Base-by-base conservation (phyloP, 1,284 basidiomycete genomes). In the Rhodotorula sp. region DNA sequence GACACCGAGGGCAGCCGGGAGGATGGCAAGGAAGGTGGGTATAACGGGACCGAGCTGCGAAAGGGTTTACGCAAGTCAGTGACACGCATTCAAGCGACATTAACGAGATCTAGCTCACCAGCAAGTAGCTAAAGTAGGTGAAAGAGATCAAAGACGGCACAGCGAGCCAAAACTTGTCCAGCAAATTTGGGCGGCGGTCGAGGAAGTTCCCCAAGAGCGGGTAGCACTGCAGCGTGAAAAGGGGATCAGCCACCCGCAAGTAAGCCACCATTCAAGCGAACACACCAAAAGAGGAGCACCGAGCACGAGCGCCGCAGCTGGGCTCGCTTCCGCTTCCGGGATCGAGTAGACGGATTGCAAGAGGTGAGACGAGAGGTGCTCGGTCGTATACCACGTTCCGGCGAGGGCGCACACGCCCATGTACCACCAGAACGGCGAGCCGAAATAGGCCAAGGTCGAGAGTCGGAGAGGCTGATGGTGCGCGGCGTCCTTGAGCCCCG, bases 301-400 rank as follows among this genome's bases (percentile, higher is more conserved):
- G 5, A 70, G 49, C 6, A 71, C 34, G 3, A 70, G n/a, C 7
- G 68, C 66, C 6, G 74, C 71, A 5, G 65, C 34, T 14, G 51
- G 5, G 23, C 66, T 66, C 12, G 74, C 69, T 3, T 58, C 31
- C 5, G 47, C 12, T 18, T 67, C 52, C 6, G 57, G 20, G 12
- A 73, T 46, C 20, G 62, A 46, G 47, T 73, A 75, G 12, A 73
- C 49, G 5, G 63, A 43, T 46, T 69, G 59, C 1, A 75, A 49
- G 18, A 75, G 47, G 12, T 67, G 68, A 16, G 69, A 63, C 12
- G 71, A 64, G 43, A 71, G 69, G n/a, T 75, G 71, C 39, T 73
- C 64, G 15, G 67, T 69, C 20, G 69, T 67, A 46, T 73, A 69
- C 74, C 71, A 73, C 2, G 18, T n/a, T 0, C 74, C 74, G 7